These are phyloP conservation scores for Saturnispora ahearnii DNA, from an alignment of 805 yeast species.

Conservation along the genomic window DNA sequence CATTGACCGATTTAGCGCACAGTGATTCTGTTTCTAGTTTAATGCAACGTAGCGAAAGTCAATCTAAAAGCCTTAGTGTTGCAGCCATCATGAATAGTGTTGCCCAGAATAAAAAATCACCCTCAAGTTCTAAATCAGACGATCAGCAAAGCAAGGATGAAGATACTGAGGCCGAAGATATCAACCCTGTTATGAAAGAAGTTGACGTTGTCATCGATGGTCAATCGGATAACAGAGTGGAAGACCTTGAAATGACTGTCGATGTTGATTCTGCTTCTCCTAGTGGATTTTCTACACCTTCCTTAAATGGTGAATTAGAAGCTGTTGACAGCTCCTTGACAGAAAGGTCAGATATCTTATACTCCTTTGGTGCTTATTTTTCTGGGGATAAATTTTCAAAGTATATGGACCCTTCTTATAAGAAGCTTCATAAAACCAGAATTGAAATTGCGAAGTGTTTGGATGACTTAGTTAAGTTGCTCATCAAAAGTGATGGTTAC, in stretches of 20 bases:
- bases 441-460: conserved; percentile 43
- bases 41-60: conserved; percentile 1
- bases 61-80: not conserved
- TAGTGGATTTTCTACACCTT: conserved; percentile 24
- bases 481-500: conserved; percentile 50
- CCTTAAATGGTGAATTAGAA: conserved; percentile 32
- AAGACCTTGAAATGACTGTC: conserved; percentile 18
- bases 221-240: conserved; percentile 10
- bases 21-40: conserved; percentile 1
- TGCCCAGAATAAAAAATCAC: not conserved
- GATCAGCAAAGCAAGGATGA: not conserved
- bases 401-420: conserved; percentile 34
- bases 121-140: conserved; percentile 2
- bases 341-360: conserved; percentile 21
- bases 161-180: conserved; percentile 9
- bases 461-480: conserved; percentile 44
- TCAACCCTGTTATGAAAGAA: conserved; percentile 16
- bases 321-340: conserved; percentile 33
- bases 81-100: conserved; percentile 6
- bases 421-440: conserved; percentile 51
- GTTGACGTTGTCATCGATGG: conserved; percentile 12
- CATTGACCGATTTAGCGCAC: conserved; percentile 12
- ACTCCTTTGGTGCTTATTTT: conserved; percentile 25
- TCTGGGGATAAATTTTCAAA: conserved; percentile 18
- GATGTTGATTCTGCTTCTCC: conserved; percentile 25